phyloP scores from a whole-genome alignment of 2,329 filamentous ascomycete genomes.

The Neofusicoccum kwambonambiense region DNA sequence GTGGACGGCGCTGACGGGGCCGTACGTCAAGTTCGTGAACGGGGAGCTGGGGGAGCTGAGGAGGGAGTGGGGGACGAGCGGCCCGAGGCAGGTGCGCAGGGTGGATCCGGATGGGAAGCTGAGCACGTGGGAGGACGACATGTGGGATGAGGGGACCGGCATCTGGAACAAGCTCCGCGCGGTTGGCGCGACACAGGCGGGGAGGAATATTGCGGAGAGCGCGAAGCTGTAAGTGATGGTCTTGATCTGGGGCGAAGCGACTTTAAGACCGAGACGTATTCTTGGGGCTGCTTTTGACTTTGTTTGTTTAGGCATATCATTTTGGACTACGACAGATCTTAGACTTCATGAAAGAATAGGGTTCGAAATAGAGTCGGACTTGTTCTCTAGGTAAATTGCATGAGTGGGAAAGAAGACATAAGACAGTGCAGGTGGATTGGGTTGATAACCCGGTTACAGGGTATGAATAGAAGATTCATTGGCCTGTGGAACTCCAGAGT shows the following conservation, averaged over 20 bases:
- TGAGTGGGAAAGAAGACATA: too few relatives aligned
- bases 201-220: neutral
- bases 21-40: conserved; percentile 41
- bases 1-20: conserved; percentile 35
- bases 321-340: neutral
- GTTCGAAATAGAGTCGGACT: too few relatives aligned
- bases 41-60: conserved; percentile 34
- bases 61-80: conserved; percentile 37
- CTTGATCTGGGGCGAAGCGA: neutral
- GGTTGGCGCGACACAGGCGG: conserved; percentile 20
- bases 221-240: conserved; percentile 18
- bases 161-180: conserved; percentile 47
- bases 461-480: too few relatives aligned
- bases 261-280: neutral
- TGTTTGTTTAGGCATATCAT: neutral
- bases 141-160: conserved; percentile 47
- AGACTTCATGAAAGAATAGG: neutral
- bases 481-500: too few relatives aligned
- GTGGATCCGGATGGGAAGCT: conserved; percentile 48
- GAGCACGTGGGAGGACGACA: conserved; percentile 46
- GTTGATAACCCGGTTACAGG: too few relatives aligned
- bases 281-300: neutral
- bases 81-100: conserved; percentile 42
- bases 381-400: too few relatives aligned
- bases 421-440: too few relatives aligned